Base-by-base conservation (phyloP, 2,329 filamentous ascomycete species). In the Lachnellula arida region DNA sequence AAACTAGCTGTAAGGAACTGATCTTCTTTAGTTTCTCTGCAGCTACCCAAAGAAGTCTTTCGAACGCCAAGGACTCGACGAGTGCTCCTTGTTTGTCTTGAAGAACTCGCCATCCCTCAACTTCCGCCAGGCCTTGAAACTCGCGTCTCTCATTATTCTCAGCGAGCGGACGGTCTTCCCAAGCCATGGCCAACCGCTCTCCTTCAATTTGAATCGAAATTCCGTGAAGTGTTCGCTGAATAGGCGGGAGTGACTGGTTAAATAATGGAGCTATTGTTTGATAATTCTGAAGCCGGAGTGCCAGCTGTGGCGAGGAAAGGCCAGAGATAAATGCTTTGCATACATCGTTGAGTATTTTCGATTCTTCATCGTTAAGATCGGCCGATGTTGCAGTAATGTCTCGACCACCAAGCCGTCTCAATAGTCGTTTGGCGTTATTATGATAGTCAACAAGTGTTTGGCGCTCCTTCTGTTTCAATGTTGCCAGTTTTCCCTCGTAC, bases 181-280 rank as follows among this genome's bases (percentile, higher is more conserved):
- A 81, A 2, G 73, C 64, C 65, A 78, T 73, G 1, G 78, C 71
- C 22, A 84, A 66, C 19, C 72, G 71, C 63, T 86, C 82, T 7
- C 82, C 82, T 62, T 86, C 82, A 2, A 76, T 68, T 60, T 85
- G 80, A 14, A 72, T 76, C 57, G 73, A 76, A 2, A 82, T 74
- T 0, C 81, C 80, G n/a, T 73, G 69, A 0, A 86, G 74, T 3
- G 81, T 80, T 40, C 79, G 76, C 22, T 61, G 62, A 4, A 64
- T 34, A 22, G 50, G 51, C 19, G 59, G 58, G 5, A 60, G 6
- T 14, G 58, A 55, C 7, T 49, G n/a, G 49, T 68, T 67, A 32
- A 74, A 74, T 15, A 69, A 53, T 15, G 67, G 61, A 5, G 70
- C 66, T 6, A 84, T 72, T 2, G 81, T 82, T n/a, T 71, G 72